Percentiles rank a stretch among this genome's conserved stretches.
These are phyloP conservation scores for Cyclaneusma minus DNA, from an alignment of 2,329 filamentous ascomycete species.

Conservation along the genomic window DNA sequence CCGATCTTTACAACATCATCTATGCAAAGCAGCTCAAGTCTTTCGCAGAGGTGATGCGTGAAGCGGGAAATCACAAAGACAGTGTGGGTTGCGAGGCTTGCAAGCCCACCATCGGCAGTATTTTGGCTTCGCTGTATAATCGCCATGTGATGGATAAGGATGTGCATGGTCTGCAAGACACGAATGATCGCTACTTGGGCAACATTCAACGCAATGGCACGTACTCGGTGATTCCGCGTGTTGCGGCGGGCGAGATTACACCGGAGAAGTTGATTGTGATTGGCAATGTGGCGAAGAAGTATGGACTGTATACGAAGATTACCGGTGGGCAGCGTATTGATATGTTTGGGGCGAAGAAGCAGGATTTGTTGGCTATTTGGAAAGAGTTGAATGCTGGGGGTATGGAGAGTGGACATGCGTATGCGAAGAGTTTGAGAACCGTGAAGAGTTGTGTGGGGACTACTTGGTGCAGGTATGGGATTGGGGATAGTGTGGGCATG, in stretches of 20 bases:
- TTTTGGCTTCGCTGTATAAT: slow-evolving; percentile 72
- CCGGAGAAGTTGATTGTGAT: slow-evolving; percentile 74
- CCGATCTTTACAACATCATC: slow-evolving; percentile 81
- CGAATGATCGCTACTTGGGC: slow-evolving; percentile 74
- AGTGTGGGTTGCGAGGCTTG: slow-evolving; percentile 78
- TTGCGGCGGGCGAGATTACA: slow-evolving; percentile 76
- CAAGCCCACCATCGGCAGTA: slow-evolving; percentile 69
- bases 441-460: slow-evolving; percentile 88
- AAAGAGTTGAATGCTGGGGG: slow-evolving; percentile 63
- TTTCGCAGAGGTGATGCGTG: slow-evolving; percentile 62
- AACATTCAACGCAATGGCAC: slow-evolving; percentile 90
- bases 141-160: slow-evolving; percentile 61
- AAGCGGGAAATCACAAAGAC: slow-evolving; percentile 53
- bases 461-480: slow-evolving; percentile 80
- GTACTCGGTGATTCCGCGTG: slow-evolving; percentile 73
- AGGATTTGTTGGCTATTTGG: slow-evolving; percentile 76
- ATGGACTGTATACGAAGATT: slow-evolving; percentile 77
- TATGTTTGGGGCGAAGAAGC: slow-evolving; percentile 81
- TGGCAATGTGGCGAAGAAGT: slow-evolving; percentile 72
- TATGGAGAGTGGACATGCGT: slow-evolving; percentile 83
- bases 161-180: slow-evolving; percentile 67
- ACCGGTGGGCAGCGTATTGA: slow-evolving; percentile 86
- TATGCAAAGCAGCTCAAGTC: slow-evolving; percentile 64
- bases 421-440: slow-evolving; percentile 75
- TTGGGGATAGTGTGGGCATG: slow-evolving; percentile 84